phyloP scores from a whole-genome alignment of 2,329 filamentous ascomycete species.

The Scedosporium boydii region DNA sequence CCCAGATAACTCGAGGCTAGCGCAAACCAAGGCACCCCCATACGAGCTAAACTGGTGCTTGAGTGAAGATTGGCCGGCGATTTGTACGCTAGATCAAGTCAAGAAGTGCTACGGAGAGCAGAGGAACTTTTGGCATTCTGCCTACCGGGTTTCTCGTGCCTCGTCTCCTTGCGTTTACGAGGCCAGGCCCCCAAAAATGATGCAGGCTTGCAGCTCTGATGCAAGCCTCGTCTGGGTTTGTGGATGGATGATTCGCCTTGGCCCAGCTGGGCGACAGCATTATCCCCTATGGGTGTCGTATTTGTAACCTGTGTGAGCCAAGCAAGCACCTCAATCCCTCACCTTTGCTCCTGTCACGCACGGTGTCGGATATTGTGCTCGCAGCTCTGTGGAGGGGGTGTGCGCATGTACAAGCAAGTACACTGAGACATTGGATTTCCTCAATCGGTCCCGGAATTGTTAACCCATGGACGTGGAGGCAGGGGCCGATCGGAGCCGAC shows the following conservation, averaged over 20 bases:
- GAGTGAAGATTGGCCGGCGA: neutral
- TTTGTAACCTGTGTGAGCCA: too few relatives aligned
- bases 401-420: neutral
- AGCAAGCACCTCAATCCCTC: too few relatives aligned
- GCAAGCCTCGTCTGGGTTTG: neutral
- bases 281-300: too few relatives aligned
- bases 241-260: neutral
- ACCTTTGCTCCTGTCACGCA: neutral
- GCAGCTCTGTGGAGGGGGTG: neutral
- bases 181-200: neutral
- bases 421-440: neutral
- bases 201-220: neutral
- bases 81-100: neutral
- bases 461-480: neutral
- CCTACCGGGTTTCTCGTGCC: neutral
- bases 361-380: neutral
- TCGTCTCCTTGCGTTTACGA: neutral
- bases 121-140: neutral
- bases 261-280: neutral
- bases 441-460: neutral
- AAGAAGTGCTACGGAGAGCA: neutral
- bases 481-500: neutral
- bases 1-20: neutral
- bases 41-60: neutral
- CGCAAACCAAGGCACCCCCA: neutral